Evolutionary conservation across 345 rosid genomes (phyloP).

Genomic region (Excoecaria agallocha): DNA sequence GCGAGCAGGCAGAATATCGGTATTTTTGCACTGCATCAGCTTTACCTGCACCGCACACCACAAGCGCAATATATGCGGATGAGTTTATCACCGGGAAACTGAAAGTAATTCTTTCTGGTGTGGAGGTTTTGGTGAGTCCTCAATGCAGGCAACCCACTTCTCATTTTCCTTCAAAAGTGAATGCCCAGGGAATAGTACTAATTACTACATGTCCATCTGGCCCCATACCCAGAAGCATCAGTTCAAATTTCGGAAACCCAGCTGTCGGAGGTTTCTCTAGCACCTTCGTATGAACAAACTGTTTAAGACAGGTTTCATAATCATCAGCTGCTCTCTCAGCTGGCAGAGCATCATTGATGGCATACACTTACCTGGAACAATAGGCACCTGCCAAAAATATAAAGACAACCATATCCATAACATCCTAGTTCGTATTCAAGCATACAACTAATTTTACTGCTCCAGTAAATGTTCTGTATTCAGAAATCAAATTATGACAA

Average conservation of each 20-base stretch:
- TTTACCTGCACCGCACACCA: constrained; percentile 65
- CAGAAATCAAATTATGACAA: too few species aligned
- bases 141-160: constrained; percentile 71
- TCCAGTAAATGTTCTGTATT: too few species aligned
- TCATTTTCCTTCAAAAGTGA: constrained; percentile 54
- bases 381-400: constrained; percentile 45
- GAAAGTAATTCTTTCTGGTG: constrained; percentile 75
- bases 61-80: constrained; percentile 63
- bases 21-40: constrained; percentile 49
- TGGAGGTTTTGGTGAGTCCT: constrained; percentile 75
- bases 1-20: constrained; percentile 54
- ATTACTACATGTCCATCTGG: constrained; percentile 92
- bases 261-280: constrained; percentile 29
- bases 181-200: constrained; percentile 75
- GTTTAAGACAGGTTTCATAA: constrained; percentile 68
- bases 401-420: too few species aligned
- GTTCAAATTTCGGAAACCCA: constrained; percentile 78
- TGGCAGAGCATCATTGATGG: constrained; percentile 71
- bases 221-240: constrained; percentile 87
- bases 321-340: constrained; percentile 90
- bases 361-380: constrained; percentile 62
- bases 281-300: constrained; percentile 40
- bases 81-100: constrained; percentile 85
- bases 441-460: too few species aligned
- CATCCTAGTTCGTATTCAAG: neutral